Base-by-base conservation (phyloP, 2,329 filamentous ascomycete species). In the Cadophora malorum region DNA sequence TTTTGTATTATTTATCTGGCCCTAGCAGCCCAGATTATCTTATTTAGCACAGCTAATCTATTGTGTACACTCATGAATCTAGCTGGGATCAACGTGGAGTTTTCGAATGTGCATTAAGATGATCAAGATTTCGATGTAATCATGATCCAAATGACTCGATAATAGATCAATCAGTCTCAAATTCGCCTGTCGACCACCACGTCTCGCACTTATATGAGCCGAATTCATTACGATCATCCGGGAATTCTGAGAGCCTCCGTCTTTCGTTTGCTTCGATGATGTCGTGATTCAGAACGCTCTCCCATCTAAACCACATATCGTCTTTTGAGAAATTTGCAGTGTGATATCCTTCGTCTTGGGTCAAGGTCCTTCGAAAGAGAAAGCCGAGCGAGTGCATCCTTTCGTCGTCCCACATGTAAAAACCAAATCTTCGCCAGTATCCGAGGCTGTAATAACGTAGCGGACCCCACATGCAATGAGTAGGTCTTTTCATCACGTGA, bases 301-400 rank as follows among this genome's bases (percentile, higher is more conserved):
- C 56, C 56, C 56, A 45, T 60, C 56, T 45, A 45, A 60, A 60
- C 35, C 35, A 45, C 56, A 60, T 45, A 19, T 60, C 35, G 23
- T 45, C 19, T n/a, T 23, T 19, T 4, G 2, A 19, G n/a, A 60
- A 60, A 45, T 2, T 8, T 47, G 1, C 6, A 28, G 21, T 45
- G 12, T 25, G n/a, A 38, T 16, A 8, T 6, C 31, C 4, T 25
- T 19, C 12, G 31, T 14, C 9, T 14, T 23, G 3, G 8, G 33
- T 59, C 9, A 0, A 23, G 19, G 38, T 60, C n/a, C 3, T 28
- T 28, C 21, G 35, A 19, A 60, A 60, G 9, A 60, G 35, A 28
- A 60, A 60, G 56, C 56, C 35, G 12, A 60, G 56, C 8, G 21
- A 25, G 3, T n/a, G 23, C 56, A 60, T 60, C 56, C 33, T 41